A percentile compares a stretch with the other conserved stretches of the same genome.
Evolutionary conservation across 805 yeast genomes (phyloP).

Genomic region (Nakazawaea siamensis): DNA sequence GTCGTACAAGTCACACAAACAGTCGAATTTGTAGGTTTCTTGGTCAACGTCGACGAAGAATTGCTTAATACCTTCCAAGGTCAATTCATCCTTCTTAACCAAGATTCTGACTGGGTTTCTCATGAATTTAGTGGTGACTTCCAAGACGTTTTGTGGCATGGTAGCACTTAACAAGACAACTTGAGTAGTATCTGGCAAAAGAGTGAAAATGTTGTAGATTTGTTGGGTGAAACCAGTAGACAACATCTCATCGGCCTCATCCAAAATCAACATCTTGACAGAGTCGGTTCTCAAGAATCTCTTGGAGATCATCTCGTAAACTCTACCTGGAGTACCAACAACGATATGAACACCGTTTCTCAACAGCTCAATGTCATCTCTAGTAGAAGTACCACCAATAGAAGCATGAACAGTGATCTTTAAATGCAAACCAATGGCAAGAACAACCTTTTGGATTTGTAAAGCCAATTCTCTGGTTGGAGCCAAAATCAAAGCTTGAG

Average conservation of each 20-base stretch:
- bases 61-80: slow-evolving; percentile 92
- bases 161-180: slow-evolving; percentile 95
- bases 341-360: slow-evolving; percentile 80
- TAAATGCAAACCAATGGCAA: slow-evolving; percentile 82
- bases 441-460: slow-evolving; percentile 85
- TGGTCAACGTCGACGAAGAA: slow-evolving; percentile 84
- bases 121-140: slow-evolving; percentile 87
- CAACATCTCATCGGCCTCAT: slow-evolving; percentile 95
- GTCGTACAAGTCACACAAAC: slow-evolving; percentile 90
- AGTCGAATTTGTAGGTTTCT: slow-evolving; percentile 92
- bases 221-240: slow-evolving; percentile 93
- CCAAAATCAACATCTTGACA: slow-evolving; percentile 82
- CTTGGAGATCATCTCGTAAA: slow-evolving; percentile 82
- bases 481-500: slow-evolving; percentile 86
- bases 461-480: slow-evolving; percentile 96
- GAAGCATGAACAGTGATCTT: slow-evolving; percentile 83
- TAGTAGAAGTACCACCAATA: slow-evolving; percentile 86
- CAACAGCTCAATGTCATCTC: slow-evolving; percentile 71
- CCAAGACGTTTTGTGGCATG: slow-evolving; percentile 83
- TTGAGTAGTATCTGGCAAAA: slow-evolving; percentile 78
- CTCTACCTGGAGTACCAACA: slow-evolving; percentile 97
- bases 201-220: slow-evolving; percentile 84
- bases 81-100: slow-evolving; percentile 89
- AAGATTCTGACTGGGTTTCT: slow-evolving; percentile 91
- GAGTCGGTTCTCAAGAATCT: slow-evolving; percentile 65